Evolutionary conservation across 1,284 basidiomycete genomes (phyloP).

Genomic region (Moesziomyces parantarcticus): DNA sequence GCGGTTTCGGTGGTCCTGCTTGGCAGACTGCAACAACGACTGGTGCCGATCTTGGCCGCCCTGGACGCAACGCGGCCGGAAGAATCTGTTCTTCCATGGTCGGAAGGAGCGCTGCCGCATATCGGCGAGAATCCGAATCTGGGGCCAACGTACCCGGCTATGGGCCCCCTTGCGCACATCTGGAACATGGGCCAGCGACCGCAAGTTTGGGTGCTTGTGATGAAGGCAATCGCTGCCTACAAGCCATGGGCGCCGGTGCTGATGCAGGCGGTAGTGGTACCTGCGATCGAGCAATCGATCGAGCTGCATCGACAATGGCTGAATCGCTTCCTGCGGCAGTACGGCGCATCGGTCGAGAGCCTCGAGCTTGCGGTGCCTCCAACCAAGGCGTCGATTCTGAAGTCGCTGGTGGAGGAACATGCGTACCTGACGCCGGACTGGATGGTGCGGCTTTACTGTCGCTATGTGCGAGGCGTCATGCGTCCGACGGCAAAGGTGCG

Average conservation of each 20-base stretch:
- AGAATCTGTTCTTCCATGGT: not conserved
- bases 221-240: not conserved
- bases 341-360: not conserved
- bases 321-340: not conserved
- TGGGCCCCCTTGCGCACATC: no score
- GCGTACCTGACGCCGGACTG: conserved; percentile 3
- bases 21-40: not conserved
- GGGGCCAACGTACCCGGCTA: no score
- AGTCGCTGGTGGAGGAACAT: conserved; percentile 1
- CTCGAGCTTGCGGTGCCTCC: conserved; percentile 3
- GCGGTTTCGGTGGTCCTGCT: no score
- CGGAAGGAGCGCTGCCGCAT: not conserved
- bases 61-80: conserved; percentile 1
- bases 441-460: not conserved
- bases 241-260: not conserved
- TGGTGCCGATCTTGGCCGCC: conserved; percentile 1
- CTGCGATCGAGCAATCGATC: conserved; percentile 3
- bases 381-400: conserved; percentile 1
- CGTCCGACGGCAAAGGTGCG: not conserved
- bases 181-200: not conserved
- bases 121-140: not conserved
- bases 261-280: not conserved
- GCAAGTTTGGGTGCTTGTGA: not conserved
- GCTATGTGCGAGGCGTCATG: not conserved
- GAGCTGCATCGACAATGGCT: conserved; percentile 4